Conservation (phyloP, 1,284 basidiomycete species). For the Naganishia liquefaciens region DNA sequence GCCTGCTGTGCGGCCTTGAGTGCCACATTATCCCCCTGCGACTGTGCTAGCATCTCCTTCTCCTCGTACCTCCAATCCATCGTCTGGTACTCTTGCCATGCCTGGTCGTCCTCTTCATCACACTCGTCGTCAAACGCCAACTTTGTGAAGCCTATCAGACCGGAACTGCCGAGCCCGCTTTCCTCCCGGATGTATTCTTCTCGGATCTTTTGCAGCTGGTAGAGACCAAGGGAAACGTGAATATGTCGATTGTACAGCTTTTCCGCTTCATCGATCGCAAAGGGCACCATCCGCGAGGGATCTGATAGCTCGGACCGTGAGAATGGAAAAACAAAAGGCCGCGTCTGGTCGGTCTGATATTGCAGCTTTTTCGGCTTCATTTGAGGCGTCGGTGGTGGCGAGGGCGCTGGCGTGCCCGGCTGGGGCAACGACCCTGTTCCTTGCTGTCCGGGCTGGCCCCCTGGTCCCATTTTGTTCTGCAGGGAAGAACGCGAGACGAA, state of each 20-base stretch:
- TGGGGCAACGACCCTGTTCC: constrained; percentile 25
- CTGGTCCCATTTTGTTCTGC: constrained; percentile 6
- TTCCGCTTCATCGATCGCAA: constrained; percentile 93
- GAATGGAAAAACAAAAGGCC: constrained; percentile 96
- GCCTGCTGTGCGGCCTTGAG: constrained; percentile 67
- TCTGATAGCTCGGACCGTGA: constrained; percentile 58
- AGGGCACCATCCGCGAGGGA: constrained; percentile 68
- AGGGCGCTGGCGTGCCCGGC: constrained; percentile 76
- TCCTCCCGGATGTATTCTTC: constrained; percentile 94
- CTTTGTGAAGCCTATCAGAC: constrained; percentile 62
- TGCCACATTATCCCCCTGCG: constrained; percentile 58
- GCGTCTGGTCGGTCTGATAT: constrained; percentile 93
- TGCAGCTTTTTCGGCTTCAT: constrained; percentile 94
- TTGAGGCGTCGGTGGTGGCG: constrained; percentile 75
- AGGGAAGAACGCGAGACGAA: constrained; percentile 27
- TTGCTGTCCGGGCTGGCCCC: constrained; percentile 34
- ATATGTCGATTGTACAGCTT: constrained; percentile 85
- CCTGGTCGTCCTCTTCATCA: constrained; percentile 48
- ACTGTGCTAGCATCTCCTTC: constrained; percentile 59
- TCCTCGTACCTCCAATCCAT: constrained; percentile 67
- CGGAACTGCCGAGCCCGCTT: constrained; percentile 68
- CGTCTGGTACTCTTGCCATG: constrained; percentile 57
- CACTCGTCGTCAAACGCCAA: constrained; percentile 40
- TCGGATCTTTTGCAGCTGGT: constrained; percentile 92
- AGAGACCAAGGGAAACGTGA: constrained; percentile 82